Base-by-base conservation (phyloP, 1,284 basidiomycete genomes). In the Neotropicomus parvogracilis region DNA sequence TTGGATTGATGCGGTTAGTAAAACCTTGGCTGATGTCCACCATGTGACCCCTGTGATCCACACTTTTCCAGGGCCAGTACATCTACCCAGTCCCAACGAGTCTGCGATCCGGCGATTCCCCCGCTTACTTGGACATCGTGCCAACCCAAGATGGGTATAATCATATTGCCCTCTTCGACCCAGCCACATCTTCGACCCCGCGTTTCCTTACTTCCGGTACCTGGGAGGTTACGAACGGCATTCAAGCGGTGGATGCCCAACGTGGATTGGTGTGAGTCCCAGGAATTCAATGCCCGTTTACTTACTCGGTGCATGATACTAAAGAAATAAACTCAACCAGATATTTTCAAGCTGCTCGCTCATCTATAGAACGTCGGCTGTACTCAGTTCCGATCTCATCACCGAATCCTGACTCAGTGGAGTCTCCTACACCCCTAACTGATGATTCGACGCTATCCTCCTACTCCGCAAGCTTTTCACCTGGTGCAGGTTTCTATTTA, bases 141-240 rank as follows among this genome's bases (percentile, higher is more conserved):
- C 90, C 93, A 11, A 82, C 80, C 20, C 59, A 72, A 20, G 78
- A 87, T 16, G 94, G 94, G 0, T 97, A 78, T 72, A 86, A 91
- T 59, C 94, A 97, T 62, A 83, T 97, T 58, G 94, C 93, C 1
- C 77, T 93, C 28, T 97, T 93, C 71, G 85, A 79, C 51, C 85
- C 91, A 2, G 79, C 86, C 3, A 79, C 78, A 55, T 75, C 84
- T 13, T 70, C 72, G 21, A 77, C 74, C 0, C 92, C 93, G 2
- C 75, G 72, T 28, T 97, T 92, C 74, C 72, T 98, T 28, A 97
- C 95, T 0, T 73, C 72, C 2, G 95, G 95, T 0, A 65, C 81
- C 27, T 97, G 94, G 94, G 95, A 99, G 67, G 89, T 98, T 4
- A 84, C 83, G 7, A 78, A 76, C 16, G 75, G 75, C 6, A 85